Percentiles rank a stretch among this genome's conserved stretches.
Conservation (phyloP, 441 rosid genomes). For the Capsella rubella region DNA sequence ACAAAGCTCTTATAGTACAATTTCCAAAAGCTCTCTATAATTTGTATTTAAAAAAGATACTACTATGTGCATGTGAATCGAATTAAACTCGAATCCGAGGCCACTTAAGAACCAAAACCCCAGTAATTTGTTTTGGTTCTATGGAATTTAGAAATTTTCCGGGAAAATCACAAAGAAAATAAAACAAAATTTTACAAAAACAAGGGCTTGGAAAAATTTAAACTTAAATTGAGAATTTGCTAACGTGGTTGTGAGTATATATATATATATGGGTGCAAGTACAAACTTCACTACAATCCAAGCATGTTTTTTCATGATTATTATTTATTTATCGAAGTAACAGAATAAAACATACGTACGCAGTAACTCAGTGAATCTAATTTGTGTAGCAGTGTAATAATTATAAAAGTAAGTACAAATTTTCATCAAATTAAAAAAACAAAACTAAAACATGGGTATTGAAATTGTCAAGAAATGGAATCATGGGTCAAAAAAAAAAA, state of each 20-base stretch:
- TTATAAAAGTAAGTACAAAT: conserved; percentile 25
- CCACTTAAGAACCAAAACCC: conserved; percentile 3
- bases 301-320: conserved; percentile 2
- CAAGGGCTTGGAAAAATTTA: conserved; percentile 7
- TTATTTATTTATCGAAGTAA: conserved; percentile 11
- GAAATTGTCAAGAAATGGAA: conserved; percentile 17
- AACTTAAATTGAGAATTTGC: background rate
- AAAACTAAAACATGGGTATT: conserved; percentile 6
- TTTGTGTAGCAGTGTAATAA: background rate
- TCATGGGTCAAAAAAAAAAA: conserved; percentile 9
- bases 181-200: background rate
- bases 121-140: background rate
- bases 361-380: conserved; percentile 3
- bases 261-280: conserved; percentile 2
- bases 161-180: background rate
- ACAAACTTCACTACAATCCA: conserved; percentile 26
- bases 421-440: background rate
- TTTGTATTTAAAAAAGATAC: conserved; percentile 8
- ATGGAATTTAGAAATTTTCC: background rate
- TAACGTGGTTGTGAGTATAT: conserved; percentile 15
- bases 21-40: conserved; percentile 29
- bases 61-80: conserved; percentile 28
- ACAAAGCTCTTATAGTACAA: conserved; percentile 26
- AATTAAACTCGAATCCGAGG: conserved; percentile 14
- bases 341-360: conserved; percentile 6